phyloP scores from a whole-genome alignment of 331 rosid genomes.

The Pyracantha coccinea region DNA sequence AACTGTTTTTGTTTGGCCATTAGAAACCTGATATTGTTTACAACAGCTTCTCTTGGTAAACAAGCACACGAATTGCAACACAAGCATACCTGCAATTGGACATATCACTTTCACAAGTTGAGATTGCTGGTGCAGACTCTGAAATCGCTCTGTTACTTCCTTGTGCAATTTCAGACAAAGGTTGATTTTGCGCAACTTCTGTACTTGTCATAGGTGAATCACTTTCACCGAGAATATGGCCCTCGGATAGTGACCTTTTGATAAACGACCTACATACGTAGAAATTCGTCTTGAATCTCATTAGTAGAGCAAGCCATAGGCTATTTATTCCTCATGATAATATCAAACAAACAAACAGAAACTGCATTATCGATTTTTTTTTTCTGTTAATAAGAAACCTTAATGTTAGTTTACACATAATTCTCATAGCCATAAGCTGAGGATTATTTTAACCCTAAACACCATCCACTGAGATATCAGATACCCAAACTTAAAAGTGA shows the following conservation, averaged over 20 bases:
- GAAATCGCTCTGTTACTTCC: conserved; percentile 28
- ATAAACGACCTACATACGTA: conserved; percentile 44
- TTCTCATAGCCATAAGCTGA: not conserved
- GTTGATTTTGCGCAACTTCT: conserved; percentile 26
- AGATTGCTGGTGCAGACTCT: conserved; percentile 46
- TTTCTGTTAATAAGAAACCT: not conserved
- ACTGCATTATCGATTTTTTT: not conserved
- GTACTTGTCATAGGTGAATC: conserved; percentile 31
- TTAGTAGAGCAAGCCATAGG: not conserved
- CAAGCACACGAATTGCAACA: not conserved
- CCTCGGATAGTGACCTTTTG: conserved; percentile 83
- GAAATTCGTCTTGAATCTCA: not conserved
- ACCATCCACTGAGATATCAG: not conserved
- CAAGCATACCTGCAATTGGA: conserved; percentile 56
- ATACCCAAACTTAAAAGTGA: too few species aligned
- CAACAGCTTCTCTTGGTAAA: not conserved
- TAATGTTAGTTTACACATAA: not conserved
- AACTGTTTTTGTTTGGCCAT: too few species aligned
- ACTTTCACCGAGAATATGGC: conserved; percentile 48
- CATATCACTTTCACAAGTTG: conserved; percentile 40
- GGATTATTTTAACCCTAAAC: not conserved
- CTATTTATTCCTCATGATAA: not conserved
- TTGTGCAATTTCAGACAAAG: conserved; percentile 27
- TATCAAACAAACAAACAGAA: not conserved
- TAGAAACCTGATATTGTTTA: not conserved